Evolutionary conservation across 1,284 basidiomycete species (phyloP).

Genomic region (Ustilago tritici): DNA sequence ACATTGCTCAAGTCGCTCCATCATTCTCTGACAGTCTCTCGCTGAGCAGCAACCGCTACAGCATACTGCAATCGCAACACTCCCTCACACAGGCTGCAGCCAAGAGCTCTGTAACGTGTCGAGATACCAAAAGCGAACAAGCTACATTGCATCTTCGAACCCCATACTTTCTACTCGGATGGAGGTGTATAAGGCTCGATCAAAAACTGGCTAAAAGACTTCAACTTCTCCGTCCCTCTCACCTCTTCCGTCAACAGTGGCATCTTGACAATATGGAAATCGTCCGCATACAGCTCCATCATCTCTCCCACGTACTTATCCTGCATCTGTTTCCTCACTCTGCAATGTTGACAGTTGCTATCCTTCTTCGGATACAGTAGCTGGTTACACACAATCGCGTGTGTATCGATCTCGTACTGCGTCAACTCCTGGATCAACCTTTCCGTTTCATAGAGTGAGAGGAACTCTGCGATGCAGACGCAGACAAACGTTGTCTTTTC

Average conservation of each 20-base stretch:
- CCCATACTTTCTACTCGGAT: conserved; percentile 22
- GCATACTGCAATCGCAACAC: background rate
- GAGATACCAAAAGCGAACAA: background rate
- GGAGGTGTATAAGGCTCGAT: conserved; percentile 61
- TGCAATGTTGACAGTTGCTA: conserved; percentile 94
- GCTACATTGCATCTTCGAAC: background rate
- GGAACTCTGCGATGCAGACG: conserved; percentile 97
- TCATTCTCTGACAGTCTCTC: too few relatives aligned
- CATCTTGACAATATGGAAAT: conserved; percentile 74
- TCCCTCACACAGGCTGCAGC: background rate
- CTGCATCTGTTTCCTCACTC: conserved; percentile 94
- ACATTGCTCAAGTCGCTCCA: background rate
- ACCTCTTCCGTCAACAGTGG: conserved; percentile 97
- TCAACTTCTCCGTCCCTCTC: conserved; percentile 90
- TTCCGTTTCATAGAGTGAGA: conserved; percentile 98
- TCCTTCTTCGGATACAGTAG: conserved; percentile 91
- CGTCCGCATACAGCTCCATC: conserved; percentile 68
- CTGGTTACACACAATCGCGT: conserved; percentile 98
- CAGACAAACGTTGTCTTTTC: conserved; percentile 96
- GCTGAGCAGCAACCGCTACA: background rate
- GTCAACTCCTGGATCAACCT: conserved; percentile 96
- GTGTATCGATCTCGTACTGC: conserved; percentile 96
- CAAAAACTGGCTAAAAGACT: conserved; percentile 72
- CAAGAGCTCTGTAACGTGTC: background rate
- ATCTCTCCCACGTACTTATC: conserved; percentile 73